These are phyloP conservation scores for Ceratocystiopsis sp. DNA, from an alignment of 2,329 filamentous ascomycete genomes.

Conservation along the genomic window DNA sequence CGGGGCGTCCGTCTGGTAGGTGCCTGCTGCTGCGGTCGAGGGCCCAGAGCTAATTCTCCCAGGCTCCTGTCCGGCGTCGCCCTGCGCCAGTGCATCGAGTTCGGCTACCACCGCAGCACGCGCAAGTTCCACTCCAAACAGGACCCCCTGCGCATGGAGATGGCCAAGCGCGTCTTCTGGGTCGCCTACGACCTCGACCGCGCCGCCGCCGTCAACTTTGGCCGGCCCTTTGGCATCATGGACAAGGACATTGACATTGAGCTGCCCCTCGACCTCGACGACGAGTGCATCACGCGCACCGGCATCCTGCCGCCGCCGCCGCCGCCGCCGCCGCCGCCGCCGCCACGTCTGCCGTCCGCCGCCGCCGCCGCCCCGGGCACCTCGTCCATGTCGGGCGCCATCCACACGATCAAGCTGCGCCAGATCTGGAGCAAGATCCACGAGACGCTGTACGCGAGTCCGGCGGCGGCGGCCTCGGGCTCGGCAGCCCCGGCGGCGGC, in stretches of 20 bases:
- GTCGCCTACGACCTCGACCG: slow-evolving; percentile 12
- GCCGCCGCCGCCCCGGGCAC: too few species aligned
- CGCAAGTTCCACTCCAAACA: slow-evolving; percentile 1
- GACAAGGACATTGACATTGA: slow-evolving; percentile 15
- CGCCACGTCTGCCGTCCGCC: too few species aligned
- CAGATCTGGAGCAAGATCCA: slow-evolving; percentile 15
- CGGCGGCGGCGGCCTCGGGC: too few species aligned
- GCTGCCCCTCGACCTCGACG: neutral
- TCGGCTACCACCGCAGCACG: slow-evolving; percentile 15
- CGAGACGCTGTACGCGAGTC: slow-evolving; percentile 10
- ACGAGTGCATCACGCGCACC: too few species aligned
- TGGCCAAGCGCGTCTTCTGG: slow-evolving; percentile 13
- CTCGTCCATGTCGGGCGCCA: slow-evolving; percentile 11
- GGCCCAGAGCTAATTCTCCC: neutral
- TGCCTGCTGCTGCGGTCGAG: too few species aligned
- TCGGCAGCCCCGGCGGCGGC: too few species aligned
- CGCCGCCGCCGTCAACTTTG: slow-evolving; percentile 10
- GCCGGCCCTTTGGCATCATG: slow-evolving; percentile 13
- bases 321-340: too few species aligned
- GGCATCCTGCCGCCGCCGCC: too few species aligned
- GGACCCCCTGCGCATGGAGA: slow-evolving; percentile 8
- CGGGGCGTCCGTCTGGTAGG: slow-evolving; percentile 13
- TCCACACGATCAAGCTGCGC: slow-evolving; percentile 15
- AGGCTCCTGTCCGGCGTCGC: slow-evolving; percentile 15
- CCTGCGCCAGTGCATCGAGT: slow-evolving; percentile 16